Percentiles rank a stretch among this genome's conserved stretches.
phyloP scores from a whole-genome alignment of 2,329 filamentous ascomycete genomes.

The Botrytis squamosa region DNA sequence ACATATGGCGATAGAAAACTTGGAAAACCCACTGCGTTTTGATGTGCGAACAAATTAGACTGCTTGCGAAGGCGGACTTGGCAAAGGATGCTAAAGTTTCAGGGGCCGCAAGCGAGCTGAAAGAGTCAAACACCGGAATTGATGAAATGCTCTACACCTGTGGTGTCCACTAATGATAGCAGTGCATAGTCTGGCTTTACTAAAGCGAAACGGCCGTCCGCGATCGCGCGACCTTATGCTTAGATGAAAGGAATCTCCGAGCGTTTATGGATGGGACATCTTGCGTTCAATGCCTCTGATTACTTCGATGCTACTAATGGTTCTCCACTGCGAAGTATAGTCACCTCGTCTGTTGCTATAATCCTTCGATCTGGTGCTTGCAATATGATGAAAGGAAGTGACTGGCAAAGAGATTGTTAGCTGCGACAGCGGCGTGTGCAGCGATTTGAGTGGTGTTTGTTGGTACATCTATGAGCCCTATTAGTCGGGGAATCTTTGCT shows the following conservation, averaged over 20 bases:
- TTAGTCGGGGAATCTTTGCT: background rate
- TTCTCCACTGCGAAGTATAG: background rate
- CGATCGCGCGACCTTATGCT: background rate
- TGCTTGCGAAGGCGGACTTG: background rate
- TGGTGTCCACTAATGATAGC: background rate
- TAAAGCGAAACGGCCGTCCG: background rate
- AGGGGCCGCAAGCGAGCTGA: background rate
- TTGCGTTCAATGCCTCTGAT: background rate
- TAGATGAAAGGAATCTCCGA: background rate
- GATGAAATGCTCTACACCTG: background rate
- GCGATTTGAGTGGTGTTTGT: background rate
- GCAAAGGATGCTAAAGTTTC: background rate
- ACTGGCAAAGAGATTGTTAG: background rate
- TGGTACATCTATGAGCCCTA: background rate
- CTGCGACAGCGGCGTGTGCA: background rate
- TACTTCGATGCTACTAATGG: background rate
- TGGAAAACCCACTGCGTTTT: background rate
- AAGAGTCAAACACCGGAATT: background rate
- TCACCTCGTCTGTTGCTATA: too few species aligned
- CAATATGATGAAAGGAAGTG: background rate
- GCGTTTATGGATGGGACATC: background rate
- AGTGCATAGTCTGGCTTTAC: background rate
- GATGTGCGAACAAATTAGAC: background rate
- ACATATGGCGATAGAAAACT: background rate
- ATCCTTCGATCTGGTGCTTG: too few species aligned